Evolutionary conservation across 1,284 basidiomycete genomes (phyloP).

Genomic region (Wolfiporia cocos): DNA sequence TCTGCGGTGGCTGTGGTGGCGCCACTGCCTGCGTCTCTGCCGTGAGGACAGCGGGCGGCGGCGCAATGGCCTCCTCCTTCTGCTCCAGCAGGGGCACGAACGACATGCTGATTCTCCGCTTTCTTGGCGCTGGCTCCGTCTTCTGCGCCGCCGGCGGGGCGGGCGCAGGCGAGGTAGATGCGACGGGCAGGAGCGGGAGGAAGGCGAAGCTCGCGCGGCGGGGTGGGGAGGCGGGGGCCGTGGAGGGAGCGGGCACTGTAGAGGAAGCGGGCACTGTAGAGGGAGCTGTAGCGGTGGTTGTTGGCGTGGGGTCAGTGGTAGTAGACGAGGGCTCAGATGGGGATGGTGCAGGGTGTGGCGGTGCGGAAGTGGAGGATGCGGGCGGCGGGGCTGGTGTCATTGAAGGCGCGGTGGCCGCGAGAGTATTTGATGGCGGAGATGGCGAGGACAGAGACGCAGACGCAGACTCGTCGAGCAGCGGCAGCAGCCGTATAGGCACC

Average conservation of each 20-base stretch:
- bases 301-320: background rate
- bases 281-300: background rate
- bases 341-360: constrained; percentile 4
- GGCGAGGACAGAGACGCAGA: background rate
- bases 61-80: background rate
- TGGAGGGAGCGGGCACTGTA: constrained; percentile 1
- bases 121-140: constrained; percentile 11
- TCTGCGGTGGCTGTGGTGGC: no score
- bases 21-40: no score
- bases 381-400: background rate
- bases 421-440: background rate
- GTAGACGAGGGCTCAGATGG: background rate
- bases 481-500: constrained; percentile 27
- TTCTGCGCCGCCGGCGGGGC: constrained; percentile 5
- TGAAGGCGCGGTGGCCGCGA: background rate
- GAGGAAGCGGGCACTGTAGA: background rate
- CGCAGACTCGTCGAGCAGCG: constrained; percentile 17
- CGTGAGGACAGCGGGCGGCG: no score
- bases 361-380: constrained; percentile 2
- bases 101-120: constrained; percentile 23
- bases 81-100: constrained; percentile 21
- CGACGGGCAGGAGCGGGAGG: constrained; percentile 22
- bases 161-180: constrained; percentile 13
- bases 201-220: constrained; percentile 20
- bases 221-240: constrained; percentile 4